Percentiles rank a stretch among this genome's conserved stretches.
phyloP scores from a whole-genome alignment of 371 early-diverging fungal genomes.

The Mucor lusitanicus region DNA sequence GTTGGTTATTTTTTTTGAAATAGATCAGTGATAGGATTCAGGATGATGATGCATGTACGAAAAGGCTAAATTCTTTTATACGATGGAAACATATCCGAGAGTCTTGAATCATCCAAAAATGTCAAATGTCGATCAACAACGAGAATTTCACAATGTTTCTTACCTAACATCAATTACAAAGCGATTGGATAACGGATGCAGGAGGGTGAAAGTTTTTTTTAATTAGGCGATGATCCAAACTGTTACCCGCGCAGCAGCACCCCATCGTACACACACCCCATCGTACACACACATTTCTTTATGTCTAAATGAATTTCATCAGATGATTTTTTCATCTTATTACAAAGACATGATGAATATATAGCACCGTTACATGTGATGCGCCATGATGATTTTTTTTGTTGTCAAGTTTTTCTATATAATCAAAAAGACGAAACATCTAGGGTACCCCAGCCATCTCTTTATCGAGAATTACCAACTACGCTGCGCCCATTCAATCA shows the following conservation, averaged over 20 bases:
- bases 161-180: background rate
- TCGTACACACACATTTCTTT: background rate
- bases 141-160: background rate
- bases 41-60: too few relatives aligned
- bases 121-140: too few relatives aligned
- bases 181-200: background rate
- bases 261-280: background rate
- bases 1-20: too few relatives aligned
- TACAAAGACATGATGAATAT: background rate
- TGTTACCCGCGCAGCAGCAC: background rate
- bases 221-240: constrained; percentile 1
- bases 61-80: too few relatives aligned
- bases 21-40: too few relatives aligned
- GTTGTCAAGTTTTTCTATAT: background rate
- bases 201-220: background rate
- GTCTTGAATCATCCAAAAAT: too few relatives aligned
- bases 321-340: background rate
- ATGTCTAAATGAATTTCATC: background rate
- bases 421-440: background rate
- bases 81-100: too few relatives aligned
- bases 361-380: background rate
- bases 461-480: background rate
- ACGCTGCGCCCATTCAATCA: background rate
- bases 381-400: background rate
- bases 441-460: background rate